Percentiles rank a stretch among this genome's conserved stretches.
These are phyloP conservation scores for Blastobotrys muscicola DNA, from an alignment of 805 yeast species.

Conservation along the genomic window DNA sequence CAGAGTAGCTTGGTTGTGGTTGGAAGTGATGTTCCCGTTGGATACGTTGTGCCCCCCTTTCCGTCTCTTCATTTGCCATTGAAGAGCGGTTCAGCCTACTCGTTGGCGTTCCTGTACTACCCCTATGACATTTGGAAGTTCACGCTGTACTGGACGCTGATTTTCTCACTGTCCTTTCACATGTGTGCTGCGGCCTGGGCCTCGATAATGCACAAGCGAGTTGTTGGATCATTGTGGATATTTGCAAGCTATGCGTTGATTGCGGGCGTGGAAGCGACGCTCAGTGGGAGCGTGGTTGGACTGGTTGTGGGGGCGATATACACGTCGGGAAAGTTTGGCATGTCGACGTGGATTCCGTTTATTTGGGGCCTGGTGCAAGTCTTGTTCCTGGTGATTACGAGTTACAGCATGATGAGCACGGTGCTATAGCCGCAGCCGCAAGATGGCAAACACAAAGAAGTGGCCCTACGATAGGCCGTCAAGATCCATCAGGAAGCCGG, in stretches of 20 bases:
- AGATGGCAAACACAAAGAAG: too few species aligned
- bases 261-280: constrained; percentile 57
- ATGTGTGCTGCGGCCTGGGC: constrained; percentile 57
- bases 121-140: constrained; percentile 70
- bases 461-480: too few species aligned
- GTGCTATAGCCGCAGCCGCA: constrained; percentile 24
- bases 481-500: too few species aligned
- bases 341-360: constrained; percentile 95
- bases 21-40: constrained; percentile 50
- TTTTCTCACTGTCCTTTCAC: constrained; percentile 56
- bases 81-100: constrained; percentile 28
- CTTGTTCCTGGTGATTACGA: constrained; percentile 53
- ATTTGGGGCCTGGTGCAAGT: constrained; percentile 66
- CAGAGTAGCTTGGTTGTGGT: constrained; percentile 12
- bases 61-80: constrained; percentile 77
- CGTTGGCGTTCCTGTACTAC: constrained; percentile 54
- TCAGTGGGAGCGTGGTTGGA: constrained; percentile 71
- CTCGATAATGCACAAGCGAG: constrained; percentile 36
- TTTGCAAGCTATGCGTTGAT: constrained; percentile 38
- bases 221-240: constrained; percentile 29
- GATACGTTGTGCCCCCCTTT: constrained; percentile 68
- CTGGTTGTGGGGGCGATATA: constrained; percentile 66
- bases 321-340: constrained; percentile 66
- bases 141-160: constrained; percentile 73
- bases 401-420: constrained; percentile 50